Base-by-base conservation (phyloP, 2,329 filamentous ascomycete genomes). In the Penicillium olsonii region DNA sequence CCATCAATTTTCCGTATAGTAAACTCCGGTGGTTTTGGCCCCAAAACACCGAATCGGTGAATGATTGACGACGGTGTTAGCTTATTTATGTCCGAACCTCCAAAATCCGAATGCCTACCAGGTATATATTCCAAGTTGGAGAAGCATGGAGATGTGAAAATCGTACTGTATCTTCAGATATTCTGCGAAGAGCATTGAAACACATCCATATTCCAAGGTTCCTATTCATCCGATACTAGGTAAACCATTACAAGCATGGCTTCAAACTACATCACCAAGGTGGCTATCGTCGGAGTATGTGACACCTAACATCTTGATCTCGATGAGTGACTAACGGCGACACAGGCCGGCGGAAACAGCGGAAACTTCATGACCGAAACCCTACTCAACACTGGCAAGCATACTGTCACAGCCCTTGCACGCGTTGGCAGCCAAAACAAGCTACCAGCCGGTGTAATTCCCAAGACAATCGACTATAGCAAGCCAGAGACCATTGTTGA, bases 391-490 rank as follows among this genome's bases (percentile, higher is more conserved):
- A 46, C 48, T 6, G 49, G 49, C 10, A 49, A 51, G 20, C 52
- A 53, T 11, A 55, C 33, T 3, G 20, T 57, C 19, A 57, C 54
- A 2, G 54, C 52, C 5, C 31, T 57, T 6, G 40, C 52, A 10
- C 42, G 52, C 42, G 38, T 26, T 3, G 45, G 24, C 29, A 53
- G 46, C 33, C 12, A 41, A 12, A 42, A 19, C 24, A 48, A 50
- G 0, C 64, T 81, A 3, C 76, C 75, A 7, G 54, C 60, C 0
- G 75, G 67, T 17, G 64, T 78, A 37, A 56, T 60, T 4, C 61
- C 74, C 29, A 70, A 67, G 41, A 9, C 20, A 15, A 45, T 57
- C 12, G 54, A 78, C 64, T 80, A 80, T 57, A 63, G 69, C 12
- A 63, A 75, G 34, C 63, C 68, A 2, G 55, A 60, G n/a, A 52